Evolutionary conservation across 768 basidiomycete genomes (phyloP), one percentile per base, ranked within the genome.

Genomic region (Boletus pseudo-olivaceus): DNA sequence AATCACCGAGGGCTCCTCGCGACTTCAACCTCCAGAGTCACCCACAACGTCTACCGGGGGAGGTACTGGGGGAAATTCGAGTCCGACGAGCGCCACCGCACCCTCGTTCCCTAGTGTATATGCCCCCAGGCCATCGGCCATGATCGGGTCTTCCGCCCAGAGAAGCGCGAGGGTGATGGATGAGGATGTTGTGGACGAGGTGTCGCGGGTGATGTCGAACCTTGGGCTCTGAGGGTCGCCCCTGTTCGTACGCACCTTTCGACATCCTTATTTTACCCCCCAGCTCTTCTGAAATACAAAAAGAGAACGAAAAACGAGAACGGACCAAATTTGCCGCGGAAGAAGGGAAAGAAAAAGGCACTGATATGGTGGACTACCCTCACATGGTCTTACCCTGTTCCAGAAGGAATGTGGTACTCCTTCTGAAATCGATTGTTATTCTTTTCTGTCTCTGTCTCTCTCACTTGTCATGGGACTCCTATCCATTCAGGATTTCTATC

Each of bases 81-180:
- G 87, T 62, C 88, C 89, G n/a, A 82, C 80, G 29, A 90, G 88
- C 27, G 82, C 76, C 29, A 87, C 87, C 7, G 86, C 87, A 19
- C 90, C 90, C 41, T 85, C 82, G 11, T 93, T 92, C 74, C 90
- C 90, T 14, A 91, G 88, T 61, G 90, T 93, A 10, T 92, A 92
- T 66, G 88, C 83, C 1, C 82, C 85, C 4, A 81, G 84, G 47
- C 71, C 78, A 49, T 75, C 76, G 40, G 70, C 76, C 6, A 74
- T 78, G 27, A 71, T 79, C 15, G 78, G 78, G 46, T 63, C 75
- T 23, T 75, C 76, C 49, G 68, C 70, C 20, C 80, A 79, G 58
- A 70, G 77, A 57, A 72, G 70, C 44, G 68, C 53, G 67, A 67
- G 59, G 53, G 67, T 62, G 46, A 59, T 70, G 53, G 84, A 86